Evolutionary conservation across 345 rosid genomes (phyloP), one percentile per base, ranked within the genome.

Genomic region (Trapa incisa): DNA sequence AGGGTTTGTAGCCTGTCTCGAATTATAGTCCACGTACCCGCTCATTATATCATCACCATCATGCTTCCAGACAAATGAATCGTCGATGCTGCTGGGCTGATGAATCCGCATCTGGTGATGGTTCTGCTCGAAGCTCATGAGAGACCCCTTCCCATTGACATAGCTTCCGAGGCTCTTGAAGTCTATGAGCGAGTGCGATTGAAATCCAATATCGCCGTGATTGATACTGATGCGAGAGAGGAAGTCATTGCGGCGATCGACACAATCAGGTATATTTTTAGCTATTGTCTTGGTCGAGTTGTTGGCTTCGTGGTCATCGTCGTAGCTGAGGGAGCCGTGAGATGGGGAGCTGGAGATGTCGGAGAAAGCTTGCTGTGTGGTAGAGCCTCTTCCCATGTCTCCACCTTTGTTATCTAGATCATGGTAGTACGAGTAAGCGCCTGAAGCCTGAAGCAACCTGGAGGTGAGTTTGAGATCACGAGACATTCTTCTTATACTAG

Each of bases 51-150:
- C 65, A 52, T 71, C 38, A 52, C 63, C 67, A 58, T 71, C 50
- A 57, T 67, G 74, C n/a, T 78, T 85, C 90, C 86, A 81, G 53
- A 60, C 48, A 0, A 78, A 73, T 62, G 66, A 75, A 16, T 75
- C 77, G 57, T 73, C 73, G 9, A 6, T 42, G 33, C 68, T n/a
- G 61, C 69, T 43, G 61, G 39, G 37, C 47, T 61, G 3, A 54
- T 33, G 32, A 58, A 10, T 58, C 37, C 63, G 15, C 16, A 35
- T 8, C 47, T 74, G 43, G 42, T 37, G 43, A 43, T 37, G 56
- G 52, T 69, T 78, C 63, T 75, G 83, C 69, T 79, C 82, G 29
- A 89, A 91, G 82, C 89, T 91, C 47, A 87, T 89, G 73, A 87
- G 75, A 67, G 97, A 81, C 66, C 84, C 86, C 66, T 79, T 74